A percentile compares a stretch with the other conserved stretches of the same genome.
These are phyloP conservation scores for Coemansia erecta DNA, from an alignment of 192 early-diverging fungal species.

Conservation along the genomic window DNA sequence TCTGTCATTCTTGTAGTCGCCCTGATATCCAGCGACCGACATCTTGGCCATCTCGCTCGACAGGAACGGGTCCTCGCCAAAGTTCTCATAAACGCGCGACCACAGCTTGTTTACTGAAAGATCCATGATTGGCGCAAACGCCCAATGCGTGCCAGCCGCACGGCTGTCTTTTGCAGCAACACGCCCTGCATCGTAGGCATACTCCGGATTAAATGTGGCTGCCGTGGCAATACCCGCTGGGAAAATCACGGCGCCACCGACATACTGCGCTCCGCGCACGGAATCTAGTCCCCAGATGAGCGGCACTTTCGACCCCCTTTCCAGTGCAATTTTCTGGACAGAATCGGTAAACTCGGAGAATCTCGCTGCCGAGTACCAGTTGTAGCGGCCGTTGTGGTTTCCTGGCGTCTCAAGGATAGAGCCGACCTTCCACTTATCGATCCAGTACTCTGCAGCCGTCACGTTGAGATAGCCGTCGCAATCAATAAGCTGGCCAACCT, in stretches of 20 bases:
- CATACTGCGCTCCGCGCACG: constrained; percentile 64
- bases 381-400: constrained; percentile 55
- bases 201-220: constrained; percentile 57
- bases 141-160: constrained; percentile 64
- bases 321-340: constrained; percentile 56
- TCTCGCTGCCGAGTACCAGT: constrained; percentile 46
- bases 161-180: constrained; percentile 64
- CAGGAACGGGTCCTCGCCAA: constrained; percentile 61
- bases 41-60: constrained; percentile 53
- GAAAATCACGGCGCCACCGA: constrained; percentile 59
- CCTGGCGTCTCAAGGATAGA: constrained; percentile 60
- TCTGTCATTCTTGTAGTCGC: constrained; percentile 62
- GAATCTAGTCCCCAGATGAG: constrained; percentile 67
- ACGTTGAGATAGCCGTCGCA: constrained; percentile 55
- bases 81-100: constrained; percentile 57
- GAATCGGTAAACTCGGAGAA: constrained; percentile 53
- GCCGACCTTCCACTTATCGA: constrained; percentile 58
- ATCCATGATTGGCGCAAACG: constrained; percentile 61
- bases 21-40: constrained; percentile 59
- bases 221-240: constrained; percentile 59
- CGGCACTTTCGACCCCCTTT: constrained; percentile 49
- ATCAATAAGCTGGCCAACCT: constrained; percentile 57
- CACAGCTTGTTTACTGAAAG: constrained; percentile 58
- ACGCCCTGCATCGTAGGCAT: constrained; percentile 57
- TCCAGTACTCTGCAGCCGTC: constrained; percentile 56